Conservation (phyloP, 2,329 filamentous ascomycete species). For the Cladophialophora exuberans region DNA sequence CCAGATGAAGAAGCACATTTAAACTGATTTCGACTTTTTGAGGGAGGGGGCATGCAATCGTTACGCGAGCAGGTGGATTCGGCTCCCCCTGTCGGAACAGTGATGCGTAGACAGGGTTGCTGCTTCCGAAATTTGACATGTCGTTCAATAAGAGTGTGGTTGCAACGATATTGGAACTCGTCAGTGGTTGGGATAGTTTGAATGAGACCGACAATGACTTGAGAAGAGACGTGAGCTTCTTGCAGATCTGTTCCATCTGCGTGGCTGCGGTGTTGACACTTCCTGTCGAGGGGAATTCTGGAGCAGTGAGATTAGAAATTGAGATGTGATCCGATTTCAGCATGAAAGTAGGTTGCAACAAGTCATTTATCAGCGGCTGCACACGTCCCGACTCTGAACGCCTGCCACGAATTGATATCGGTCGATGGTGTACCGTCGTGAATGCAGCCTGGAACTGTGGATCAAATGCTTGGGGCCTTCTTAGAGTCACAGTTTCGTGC, state of each 20-base stretch:
- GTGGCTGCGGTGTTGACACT: conserved; percentile 6
- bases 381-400: no score
- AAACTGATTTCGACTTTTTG: conserved; percentile 63
- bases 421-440: conserved; percentile 19
- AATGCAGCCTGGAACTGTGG: conserved; percentile 56
- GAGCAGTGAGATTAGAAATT: conserved; percentile 20
- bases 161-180: conserved; percentile 44
- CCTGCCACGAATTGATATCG: no score
- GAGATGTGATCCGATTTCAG: conserved; percentile 13
- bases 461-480: conserved; percentile 55
- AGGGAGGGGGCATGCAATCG: conserved; percentile 72
- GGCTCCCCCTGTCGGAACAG: conserved; percentile 67
- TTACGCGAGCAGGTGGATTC: conserved; percentile 84
- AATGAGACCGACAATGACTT: not conserved
- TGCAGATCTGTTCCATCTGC: conserved; percentile 25
- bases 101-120: conserved; percentile 76
- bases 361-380: no score
- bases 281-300: not conserved
- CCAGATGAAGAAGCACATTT: conserved; percentile 52
- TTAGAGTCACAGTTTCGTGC: not conserved
- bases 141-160: conserved; percentile 70
- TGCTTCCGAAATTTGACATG: conserved; percentile 75
- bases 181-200: not conserved
- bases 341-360: no score
- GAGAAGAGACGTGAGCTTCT: conserved; percentile 11